Conservation (phyloP, 129 eudicot species). For the Helianthus tuberosus region DNA sequence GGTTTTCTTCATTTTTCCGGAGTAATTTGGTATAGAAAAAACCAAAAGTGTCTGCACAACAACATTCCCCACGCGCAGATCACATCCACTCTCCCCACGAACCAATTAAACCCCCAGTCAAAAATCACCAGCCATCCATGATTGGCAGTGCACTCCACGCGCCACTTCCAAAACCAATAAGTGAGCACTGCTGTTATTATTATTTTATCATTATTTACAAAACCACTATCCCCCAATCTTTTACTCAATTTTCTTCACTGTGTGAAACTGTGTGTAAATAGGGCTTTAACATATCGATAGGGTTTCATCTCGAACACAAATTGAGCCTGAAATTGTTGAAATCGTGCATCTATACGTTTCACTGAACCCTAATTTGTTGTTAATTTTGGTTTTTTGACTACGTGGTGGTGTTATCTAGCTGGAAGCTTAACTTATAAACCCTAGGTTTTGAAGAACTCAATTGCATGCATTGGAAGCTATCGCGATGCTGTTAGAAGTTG, state of each 20-base stretch:
- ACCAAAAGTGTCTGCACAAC: conserved; percentile 26
- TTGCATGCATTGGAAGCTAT: conserved; percentile 31
- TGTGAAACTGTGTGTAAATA: conserved; percentile 48
- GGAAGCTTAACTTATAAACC: conserved; percentile 32
- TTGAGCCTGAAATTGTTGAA: conserved; percentile 20
- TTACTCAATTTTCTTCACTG: conserved; percentile 34
- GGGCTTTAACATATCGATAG: conserved; percentile 17
- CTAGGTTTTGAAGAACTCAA: conserved; percentile 38
- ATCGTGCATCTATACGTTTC: conserved; percentile 21
- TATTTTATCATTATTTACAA: conserved; percentile 47
- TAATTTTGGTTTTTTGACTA: conserved; percentile 15
- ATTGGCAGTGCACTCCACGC: conserved; percentile 25
- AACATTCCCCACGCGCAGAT: conserved; percentile 6
- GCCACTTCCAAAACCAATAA: neutral
- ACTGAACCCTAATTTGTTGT: conserved; percentile 33
- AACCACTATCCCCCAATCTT: conserved; percentile 27
- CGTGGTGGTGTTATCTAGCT: conserved; percentile 19
- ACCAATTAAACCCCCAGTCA: conserved; percentile 15
- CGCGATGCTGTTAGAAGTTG: conserved; percentile 30
- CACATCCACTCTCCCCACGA: neutral
- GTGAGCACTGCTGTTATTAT: conserved; percentile 21
- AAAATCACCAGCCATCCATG: conserved; percentile 10
- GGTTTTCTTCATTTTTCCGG: conserved; percentile 6
- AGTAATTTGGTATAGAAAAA: conserved; percentile 20
- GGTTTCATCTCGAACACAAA: conserved; percentile 19